These are phyloP conservation scores for Podospora anserina DNA, from an alignment of 495 filamentous ascomycete genomes.

Conservation along the genomic window DNA sequence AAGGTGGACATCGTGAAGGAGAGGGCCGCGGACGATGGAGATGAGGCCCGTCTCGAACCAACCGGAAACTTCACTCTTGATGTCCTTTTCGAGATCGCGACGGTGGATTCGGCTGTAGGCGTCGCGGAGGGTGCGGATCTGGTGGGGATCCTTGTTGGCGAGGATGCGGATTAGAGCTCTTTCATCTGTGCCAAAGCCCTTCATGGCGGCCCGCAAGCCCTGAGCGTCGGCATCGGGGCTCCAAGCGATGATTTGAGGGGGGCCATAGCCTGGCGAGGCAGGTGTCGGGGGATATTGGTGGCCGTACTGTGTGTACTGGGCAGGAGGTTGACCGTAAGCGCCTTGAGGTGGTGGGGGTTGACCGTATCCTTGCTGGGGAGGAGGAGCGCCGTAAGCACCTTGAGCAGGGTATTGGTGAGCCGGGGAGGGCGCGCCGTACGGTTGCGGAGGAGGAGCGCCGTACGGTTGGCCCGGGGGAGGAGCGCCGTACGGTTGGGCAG, in stretches of 20 bases:
- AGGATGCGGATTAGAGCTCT: constrained; percentile 65
- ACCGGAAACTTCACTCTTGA: constrained; percentile 71
- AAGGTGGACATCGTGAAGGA: constrained; percentile 64
- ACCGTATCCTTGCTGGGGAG: constrained; percentile 19
- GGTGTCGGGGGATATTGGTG: constrained; percentile 47
- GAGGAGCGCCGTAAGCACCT: constrained; percentile 21
- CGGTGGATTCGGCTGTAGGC: constrained; percentile 60
- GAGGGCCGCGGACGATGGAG: constrained; percentile 71
- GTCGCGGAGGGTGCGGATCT: constrained; percentile 64
- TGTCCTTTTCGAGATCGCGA: constrained; percentile 67
- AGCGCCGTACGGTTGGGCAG: constrained; percentile 15
- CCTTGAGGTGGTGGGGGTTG: constrained; percentile 18
- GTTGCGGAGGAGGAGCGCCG: constrained; percentile 13
- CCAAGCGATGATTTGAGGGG: constrained; percentile 59
- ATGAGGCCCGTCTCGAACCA: constrained; percentile 69
- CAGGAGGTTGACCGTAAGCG: constrained; percentile 16
- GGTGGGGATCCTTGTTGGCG: constrained; percentile 64
- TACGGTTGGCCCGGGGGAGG: constrained; percentile 16
- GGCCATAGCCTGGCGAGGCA: constrained; percentile 61
- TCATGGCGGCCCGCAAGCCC: constrained; percentile 75
- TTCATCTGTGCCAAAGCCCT: constrained; percentile 88
- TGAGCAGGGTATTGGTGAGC: constrained; percentile 16
- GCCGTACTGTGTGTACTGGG: constrained; percentile 32
- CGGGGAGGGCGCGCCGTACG: constrained; percentile 12
- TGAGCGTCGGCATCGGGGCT: constrained; percentile 65